A percentile compares a stretch with the other conserved stretches of the same genome.
phyloP scores from a whole-genome alignment of 441 rosid species.

The Erodium chrysanthum region DNA sequence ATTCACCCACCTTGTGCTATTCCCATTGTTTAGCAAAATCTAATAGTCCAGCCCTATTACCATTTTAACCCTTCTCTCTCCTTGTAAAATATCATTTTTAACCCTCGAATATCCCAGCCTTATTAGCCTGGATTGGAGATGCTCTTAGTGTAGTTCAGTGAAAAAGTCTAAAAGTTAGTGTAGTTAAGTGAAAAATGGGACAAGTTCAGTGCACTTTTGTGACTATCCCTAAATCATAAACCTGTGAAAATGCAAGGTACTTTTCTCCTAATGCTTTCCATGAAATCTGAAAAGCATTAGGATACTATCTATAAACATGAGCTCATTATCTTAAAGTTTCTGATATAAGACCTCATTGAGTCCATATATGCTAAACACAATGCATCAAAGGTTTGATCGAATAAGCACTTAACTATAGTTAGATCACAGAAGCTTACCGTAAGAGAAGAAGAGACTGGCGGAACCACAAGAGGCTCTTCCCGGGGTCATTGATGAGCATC shows the following conservation, averaged over 20 bases:
- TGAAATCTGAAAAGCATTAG: neutral
- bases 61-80: too few relatives aligned
- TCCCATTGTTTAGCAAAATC: too few relatives aligned
- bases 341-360: neutral
- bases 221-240: too few relatives aligned
- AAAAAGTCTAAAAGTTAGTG: too few relatives aligned
- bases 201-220: too few relatives aligned
- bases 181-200: too few relatives aligned
- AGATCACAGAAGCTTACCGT: slow-evolving; percentile 28
- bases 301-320: neutral
- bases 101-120: too few relatives aligned
- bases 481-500: slow-evolving; percentile 83
- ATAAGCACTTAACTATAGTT: neutral
- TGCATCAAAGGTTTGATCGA: neutral
- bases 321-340: neutral
- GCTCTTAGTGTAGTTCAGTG: too few relatives aligned
- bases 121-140: too few relatives aligned
- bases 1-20: too few relatives aligned
- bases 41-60: too few relatives aligned
- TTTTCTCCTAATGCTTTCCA: neutral
- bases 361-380: neutral
- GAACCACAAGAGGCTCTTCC: slow-evolving; percentile 75
- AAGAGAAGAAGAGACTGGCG: slow-evolving; percentile 92
- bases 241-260: neutral
- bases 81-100: too few relatives aligned